Evolutionary conservation across 768 basidiomycete genomes (phyloP), one percentile per base, ranked within the genome.

Genomic region (Termitomyces sp.): DNA sequence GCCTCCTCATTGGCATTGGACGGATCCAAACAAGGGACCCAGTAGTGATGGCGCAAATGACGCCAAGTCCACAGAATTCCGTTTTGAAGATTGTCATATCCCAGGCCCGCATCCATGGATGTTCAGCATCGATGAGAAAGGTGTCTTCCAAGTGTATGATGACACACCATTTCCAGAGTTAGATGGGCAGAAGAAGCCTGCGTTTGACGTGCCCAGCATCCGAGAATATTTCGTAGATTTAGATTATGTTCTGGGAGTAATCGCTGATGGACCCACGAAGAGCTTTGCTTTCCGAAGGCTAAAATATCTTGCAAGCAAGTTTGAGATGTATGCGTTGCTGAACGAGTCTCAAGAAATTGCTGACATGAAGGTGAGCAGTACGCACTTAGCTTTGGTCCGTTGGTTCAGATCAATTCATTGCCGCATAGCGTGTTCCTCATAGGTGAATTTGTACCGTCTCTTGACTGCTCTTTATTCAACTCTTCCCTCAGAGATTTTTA

Each of bases 181-280:
- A 13, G 61, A 67, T 59, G 63, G 69, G 52, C 73, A 74, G 20
- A 76, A 74, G 48, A 80, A 79, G 51, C 92, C 93, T 0, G 72
- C 84, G 0, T 95, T 88, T 67, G 81, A 87, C 57, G 81, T 96
- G 7, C 95, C 95, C 2, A 86, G 81, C 46, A 88, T 98, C 50
- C 82, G 90, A 60, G 97, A 99, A 70, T 99, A 98, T 69, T 99
- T 97, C 69, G 80, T 94, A 53, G 97, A 99, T 69, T 84, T 99
- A 6, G 96, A 99, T 69, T 93, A 88, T 68, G 81, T 98, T 14
- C 82, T 98, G 1, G 78, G 82, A 4, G 93, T 98, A 61, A 97
- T 98, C 55, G 84, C 94, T 2, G 93, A 97, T 70, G 97, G 97
- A 0, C 97, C 97, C 0, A 88, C 94, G 5, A 99, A 99, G 76